These are phyloP conservation scores for Phytophthora aleatoria DNA, from an alignment of 352 stramenopile genomes.

Conservation along the genomic window DNA sequence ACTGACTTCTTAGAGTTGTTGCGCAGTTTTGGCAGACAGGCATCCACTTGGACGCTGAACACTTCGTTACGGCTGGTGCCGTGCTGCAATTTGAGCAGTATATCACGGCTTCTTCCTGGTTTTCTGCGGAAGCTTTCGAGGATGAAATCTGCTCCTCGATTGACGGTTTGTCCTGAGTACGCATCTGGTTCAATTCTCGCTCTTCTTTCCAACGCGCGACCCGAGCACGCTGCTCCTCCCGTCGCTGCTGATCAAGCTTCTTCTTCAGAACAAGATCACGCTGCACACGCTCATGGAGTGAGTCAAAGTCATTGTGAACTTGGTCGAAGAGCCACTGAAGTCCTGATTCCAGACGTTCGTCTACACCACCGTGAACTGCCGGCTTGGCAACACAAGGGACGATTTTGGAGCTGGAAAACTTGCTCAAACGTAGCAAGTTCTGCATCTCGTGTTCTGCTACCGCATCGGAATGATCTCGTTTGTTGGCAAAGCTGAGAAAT, in stretches of 20 bases:
- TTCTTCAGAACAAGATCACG: constrained; percentile 64
- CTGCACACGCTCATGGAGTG: constrained; percentile 52
- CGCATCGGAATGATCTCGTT: constrained; percentile 53
- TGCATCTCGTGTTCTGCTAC: constrained; percentile 47
- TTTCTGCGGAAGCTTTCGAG: constrained; percentile 9
- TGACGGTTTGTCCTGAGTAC: constrained; percentile 49
- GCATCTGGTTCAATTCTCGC: constrained; percentile 67
- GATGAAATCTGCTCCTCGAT: constrained; percentile 12
- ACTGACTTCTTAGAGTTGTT: constrained; percentile 44
- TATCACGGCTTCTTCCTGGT: constrained; percentile 52
- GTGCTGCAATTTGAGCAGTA: constrained; percentile 68
- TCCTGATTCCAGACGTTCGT: constrained; percentile 66
- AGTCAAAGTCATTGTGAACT: constrained; percentile 56
- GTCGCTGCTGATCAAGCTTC: constrained; percentile 53
- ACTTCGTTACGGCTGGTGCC: constrained; percentile 70
- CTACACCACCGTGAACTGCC: constrained; percentile 52
- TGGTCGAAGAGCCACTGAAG: constrained; percentile 79
- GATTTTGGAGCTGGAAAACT: constrained; percentile 48
- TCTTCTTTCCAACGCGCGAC: constrained; percentile 80
- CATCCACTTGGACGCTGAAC: constrained; percentile 87
- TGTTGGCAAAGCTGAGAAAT: constrained; percentile 76
- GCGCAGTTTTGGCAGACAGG: constrained; percentile 72
- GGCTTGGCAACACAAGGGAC: constrained; percentile 70
- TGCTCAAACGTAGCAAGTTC: constrained; percentile 41
- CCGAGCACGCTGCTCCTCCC: constrained; percentile 61